Evolutionary conservation across 352 stramenopile genomes (phyloP), one percentile per base, ranked within the genome.

Genomic region (Phytophthora macrochlamydospora): DNA sequence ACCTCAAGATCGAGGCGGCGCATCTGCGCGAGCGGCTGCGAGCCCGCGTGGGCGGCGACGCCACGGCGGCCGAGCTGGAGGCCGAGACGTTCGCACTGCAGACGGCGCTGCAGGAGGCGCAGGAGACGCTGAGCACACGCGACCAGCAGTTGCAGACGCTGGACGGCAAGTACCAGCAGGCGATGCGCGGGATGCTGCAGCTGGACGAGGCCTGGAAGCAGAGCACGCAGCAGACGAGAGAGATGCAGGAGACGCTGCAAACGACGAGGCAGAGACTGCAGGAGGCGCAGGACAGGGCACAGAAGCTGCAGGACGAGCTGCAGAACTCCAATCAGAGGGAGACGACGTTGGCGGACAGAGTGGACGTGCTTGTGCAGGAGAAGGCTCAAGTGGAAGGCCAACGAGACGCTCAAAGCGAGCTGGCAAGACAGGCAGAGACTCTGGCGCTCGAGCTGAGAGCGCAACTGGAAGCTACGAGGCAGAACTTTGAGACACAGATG

Each of bases 1-100:
- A 92, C 75, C 77, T 93, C 45, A 95, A 95, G 72, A 93, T 95
- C 62, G 85, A 95, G 75, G 71, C 88, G 40, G 78, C 87, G 45
- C 84, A 94, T 59, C 59, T 95, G 56, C 82, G 85, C 30, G 81
- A 89, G 64, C 81, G 87, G 2, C 73, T 95, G 49, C 71, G 80
- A 24, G 59, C 85, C 62, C 84, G 87, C 51, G 84, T 94, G 54
- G 87, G 87, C 54, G 87, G 87, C 50, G 83, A 93, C 63, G 75
- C 82, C 58, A 90, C 73, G 28, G 85, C 87, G 11, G 79, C 79
- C 30, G 84, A 93, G 69, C 78, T 95, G 31, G 87, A 95, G 62
- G 83, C 81, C 44, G 87, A 95, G 55, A 85, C 78, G 45, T 91
- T 89, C 50, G 85, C 80, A 50, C 76, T 95, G 31, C 79, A 89